Conservation (phyloP, 2,329 filamentous ascomycete genomes). For the Cladosporium colombiae region DNA sequence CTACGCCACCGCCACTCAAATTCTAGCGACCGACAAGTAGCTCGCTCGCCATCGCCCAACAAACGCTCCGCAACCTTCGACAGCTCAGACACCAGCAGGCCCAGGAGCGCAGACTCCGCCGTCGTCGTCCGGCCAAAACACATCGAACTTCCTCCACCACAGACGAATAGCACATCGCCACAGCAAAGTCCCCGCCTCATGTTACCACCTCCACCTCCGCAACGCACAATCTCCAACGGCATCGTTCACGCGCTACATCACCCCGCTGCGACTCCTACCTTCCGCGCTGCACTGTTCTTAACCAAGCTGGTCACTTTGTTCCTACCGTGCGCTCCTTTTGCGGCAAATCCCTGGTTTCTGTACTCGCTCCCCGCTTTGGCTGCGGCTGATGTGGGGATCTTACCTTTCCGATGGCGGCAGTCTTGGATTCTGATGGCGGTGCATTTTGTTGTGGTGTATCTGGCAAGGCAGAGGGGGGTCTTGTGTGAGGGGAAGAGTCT, state of each 20-base stretch:
- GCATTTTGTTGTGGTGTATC: constrained; percentile 46
- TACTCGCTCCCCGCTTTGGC: constrained; percentile 70
- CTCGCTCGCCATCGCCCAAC: constrained; percentile 23
- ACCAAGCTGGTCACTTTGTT: constrained; percentile 67
- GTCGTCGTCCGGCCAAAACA: constrained; percentile 24
- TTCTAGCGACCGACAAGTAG: constrained; percentile 22
- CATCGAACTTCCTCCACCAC: constrained; percentile 21
- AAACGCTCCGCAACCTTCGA: constrained; percentile 11
- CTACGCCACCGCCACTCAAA: constrained; percentile 18
- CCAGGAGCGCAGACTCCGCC: background rate
- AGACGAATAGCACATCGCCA: constrained; percentile 17
- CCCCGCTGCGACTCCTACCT: constrained; percentile 3
- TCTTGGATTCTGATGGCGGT: constrained; percentile 47
- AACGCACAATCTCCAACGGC: constrained; percentile 21
- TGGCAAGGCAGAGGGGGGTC: background rate
- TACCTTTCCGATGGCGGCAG: constrained; percentile 38
- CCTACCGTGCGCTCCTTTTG: constrained; percentile 70
- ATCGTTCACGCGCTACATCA: constrained; percentile 1
- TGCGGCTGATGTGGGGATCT: constrained; percentile 58
- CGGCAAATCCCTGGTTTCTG: constrained; percentile 63
- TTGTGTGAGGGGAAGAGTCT: constrained; percentile 14
- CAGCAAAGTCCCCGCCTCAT: constrained; percentile 37
- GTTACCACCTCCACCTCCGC: constrained; percentile 37
- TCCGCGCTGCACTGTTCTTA: constrained; percentile 65
- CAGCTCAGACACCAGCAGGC: background rate